phyloP scores from a whole-genome alignment of 2,329 filamentous ascomycete genomes.

The Bipolaris oryzae region DNA sequence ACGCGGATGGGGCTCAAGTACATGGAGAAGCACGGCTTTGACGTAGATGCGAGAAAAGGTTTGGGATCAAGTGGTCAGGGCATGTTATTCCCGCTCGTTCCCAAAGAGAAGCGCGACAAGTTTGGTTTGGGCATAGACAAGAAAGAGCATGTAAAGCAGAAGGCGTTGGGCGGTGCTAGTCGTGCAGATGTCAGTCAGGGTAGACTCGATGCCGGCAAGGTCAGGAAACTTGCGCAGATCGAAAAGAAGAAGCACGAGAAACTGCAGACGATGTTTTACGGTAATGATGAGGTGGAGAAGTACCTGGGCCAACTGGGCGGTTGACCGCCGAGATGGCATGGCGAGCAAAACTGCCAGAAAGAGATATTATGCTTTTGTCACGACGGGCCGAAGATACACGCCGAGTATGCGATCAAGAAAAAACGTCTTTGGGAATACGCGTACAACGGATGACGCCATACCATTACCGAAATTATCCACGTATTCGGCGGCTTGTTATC shows the following conservation, averaged over 20 bases:
- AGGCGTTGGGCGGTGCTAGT: slow-evolving; percentile 45
- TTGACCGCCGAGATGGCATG: background rate
- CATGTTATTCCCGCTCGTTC: slow-evolving; percentile 76
- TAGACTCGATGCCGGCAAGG: slow-evolving; percentile 71
- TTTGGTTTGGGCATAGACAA: slow-evolving; percentile 70
- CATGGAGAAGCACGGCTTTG: slow-evolving; percentile 72
- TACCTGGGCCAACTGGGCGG: slow-evolving; percentile 63
- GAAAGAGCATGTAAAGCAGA: slow-evolving; percentile 50
- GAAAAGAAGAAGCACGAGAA: slow-evolving; percentile 68
- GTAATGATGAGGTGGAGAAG: slow-evolving; percentile 74
- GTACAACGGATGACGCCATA: background rate
- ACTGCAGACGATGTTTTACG: slow-evolving; percentile 74
- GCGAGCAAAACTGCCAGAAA: background rate
- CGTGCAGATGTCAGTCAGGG: slow-evolving; percentile 35
- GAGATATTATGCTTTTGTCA: background rate
- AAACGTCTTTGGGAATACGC: background rate
- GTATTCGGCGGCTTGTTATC: background rate
- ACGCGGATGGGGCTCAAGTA: slow-evolving; percentile 71
- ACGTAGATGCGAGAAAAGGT: slow-evolving; percentile 73
- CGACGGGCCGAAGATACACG: background rate
- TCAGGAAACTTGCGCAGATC: slow-evolving; percentile 65
- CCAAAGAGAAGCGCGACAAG: slow-evolving; percentile 73
- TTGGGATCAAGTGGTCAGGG: slow-evolving; percentile 73
- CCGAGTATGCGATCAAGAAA: background rate
- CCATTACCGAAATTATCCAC: background rate